These are phyloP conservation scores for Pseudogymnoascus sp. DNA, from an alignment of 2,329 filamentous ascomycete genomes.

Conservation along the genomic window DNA sequence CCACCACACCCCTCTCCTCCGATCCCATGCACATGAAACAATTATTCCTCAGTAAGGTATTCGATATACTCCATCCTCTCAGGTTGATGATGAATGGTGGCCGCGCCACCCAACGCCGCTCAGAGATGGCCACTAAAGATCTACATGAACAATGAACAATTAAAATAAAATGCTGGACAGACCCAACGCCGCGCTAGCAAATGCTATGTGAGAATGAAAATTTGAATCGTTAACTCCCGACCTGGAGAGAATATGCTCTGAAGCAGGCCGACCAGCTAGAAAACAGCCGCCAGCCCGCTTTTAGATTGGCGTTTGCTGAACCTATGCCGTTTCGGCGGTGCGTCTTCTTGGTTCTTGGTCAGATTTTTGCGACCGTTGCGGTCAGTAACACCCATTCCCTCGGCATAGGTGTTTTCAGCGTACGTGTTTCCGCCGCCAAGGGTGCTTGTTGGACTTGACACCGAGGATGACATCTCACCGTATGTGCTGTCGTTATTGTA, in stretches of 20 bases:
- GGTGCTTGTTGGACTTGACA: constrained; percentile 65
- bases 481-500: constrained; percentile 63
- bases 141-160: neutral
- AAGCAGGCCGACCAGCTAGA: constrained; percentile 40
- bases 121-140: neutral
- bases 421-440: constrained; percentile 52
- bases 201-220: constrained; percentile 11
- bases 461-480: constrained; percentile 59
- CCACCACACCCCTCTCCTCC: neutral
- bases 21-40: neutral
- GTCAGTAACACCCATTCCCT: constrained; percentile 45
- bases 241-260: neutral
- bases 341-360: constrained; percentile 48
- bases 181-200: constrained; percentile 9
- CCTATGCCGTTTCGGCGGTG: constrained; percentile 47
- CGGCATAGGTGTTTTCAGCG: constrained; percentile 41
- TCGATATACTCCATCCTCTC: constrained; percentile 5
- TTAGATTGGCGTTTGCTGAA: constrained; percentile 94
- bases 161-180: constrained; percentile 6
- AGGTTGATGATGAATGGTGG: constrained; percentile 3
- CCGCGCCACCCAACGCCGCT: neutral
- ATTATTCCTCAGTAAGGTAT: constrained; percentile 7
- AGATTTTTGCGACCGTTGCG: constrained; percentile 50
- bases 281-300: constrained; percentile 84
- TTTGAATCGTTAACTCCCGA: neutral